Base-by-base conservation (phyloP, 2,329 filamentous ascomycete genomes). In the Arthroderma sp. region DNA sequence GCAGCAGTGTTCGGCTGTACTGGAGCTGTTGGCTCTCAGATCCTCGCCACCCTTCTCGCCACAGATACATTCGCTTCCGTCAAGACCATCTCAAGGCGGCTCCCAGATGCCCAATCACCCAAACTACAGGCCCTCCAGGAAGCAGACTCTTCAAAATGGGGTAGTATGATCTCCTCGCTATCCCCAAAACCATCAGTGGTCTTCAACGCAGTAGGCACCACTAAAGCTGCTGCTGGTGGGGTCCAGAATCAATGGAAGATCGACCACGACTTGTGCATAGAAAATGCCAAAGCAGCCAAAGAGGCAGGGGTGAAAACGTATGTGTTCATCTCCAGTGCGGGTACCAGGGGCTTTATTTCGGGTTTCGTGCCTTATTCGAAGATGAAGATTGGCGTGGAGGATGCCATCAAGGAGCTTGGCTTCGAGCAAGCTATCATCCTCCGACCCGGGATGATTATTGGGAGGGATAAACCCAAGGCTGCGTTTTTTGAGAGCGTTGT, bases 361-460 rank as follows among this genome's bases (percentile, higher is more conserved):
- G 29, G 51, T 7, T 56, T 53, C 42, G 47, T 60, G n/a, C 61
- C 61, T 1, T 64, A 62, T 33, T 57, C 54, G 30, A 59, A 57
- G 47, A 64, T 64, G 61, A 64, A 64, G 47, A 50, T 57, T 27
- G 61, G 57, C 0, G 59, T 64, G 5, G 61, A 64, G 45, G 56
- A 61, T 49, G 52, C 60, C 7, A 59, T 64, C 46, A 55, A 57
- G 44, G 58, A 58, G 10, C 48, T 61, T 11, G 53, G 50, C n/a
- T 63, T 64, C 42, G 59, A 62, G 2, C 55, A 63, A 41, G 55
- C 58, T 11, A 58, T 64, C 40, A 59, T 64, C 33, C 27, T 64
- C 36, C 49, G 57, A 10, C 61, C 61, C 1, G 61, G 61, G 1
- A 57, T 63, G 57, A 63, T 64, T 45, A 47, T 64, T 5, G 56